Conservation (phyloP, 352 stramenopile species). For the Phytopythium ostracodes region DNA sequence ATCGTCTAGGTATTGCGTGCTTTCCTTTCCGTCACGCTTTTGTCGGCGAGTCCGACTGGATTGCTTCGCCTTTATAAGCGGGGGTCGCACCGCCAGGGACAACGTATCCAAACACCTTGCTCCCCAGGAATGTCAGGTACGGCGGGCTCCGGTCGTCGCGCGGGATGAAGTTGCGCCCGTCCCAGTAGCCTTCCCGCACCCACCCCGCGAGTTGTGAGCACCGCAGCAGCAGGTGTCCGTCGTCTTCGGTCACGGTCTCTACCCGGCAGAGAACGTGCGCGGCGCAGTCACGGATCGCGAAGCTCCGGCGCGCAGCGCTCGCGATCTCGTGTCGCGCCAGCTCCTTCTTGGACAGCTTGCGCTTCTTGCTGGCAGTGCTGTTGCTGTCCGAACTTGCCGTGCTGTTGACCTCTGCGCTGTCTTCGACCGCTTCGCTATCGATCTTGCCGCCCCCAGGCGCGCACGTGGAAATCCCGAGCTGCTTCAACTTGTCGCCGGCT, state of each 20-base stretch:
- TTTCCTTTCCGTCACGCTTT: neutral
- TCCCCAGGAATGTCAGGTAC: conserved; percentile 84
- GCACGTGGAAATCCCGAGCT: conserved; percentile 43
- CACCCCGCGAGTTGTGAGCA: conserved; percentile 62
- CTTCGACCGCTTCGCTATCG: neutral
- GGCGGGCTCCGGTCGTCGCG: conserved; percentile 23
- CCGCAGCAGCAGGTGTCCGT: conserved; percentile 69
- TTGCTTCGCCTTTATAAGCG: neutral
- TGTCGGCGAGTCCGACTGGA: neutral
- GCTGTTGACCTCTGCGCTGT: neutral
- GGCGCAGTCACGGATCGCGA: conserved; percentile 52
- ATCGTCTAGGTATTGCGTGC: too few species aligned
- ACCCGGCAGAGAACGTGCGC: conserved; percentile 71
- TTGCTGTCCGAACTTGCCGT: neutral
- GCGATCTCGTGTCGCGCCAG: conserved; percentile 29
- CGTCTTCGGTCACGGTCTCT: conserved; percentile 52
- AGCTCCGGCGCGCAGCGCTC: conserved; percentile 17
- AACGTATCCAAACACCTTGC: conserved; percentile 73
- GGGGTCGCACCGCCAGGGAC: conserved; percentile 5
- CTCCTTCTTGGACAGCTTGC: conserved; percentile 66
- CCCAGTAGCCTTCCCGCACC: conserved; percentile 64
- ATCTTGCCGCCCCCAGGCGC: conserved; percentile 29
- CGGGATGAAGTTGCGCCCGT: conserved; percentile 76
- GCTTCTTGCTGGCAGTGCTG: conserved; percentile 22
- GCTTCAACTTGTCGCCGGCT: conserved; percentile 55